Evolutionary conservation across 2,329 filamentous ascomycete genomes (phyloP).

Genomic region (Macroventuria anomochaeta): DNA sequence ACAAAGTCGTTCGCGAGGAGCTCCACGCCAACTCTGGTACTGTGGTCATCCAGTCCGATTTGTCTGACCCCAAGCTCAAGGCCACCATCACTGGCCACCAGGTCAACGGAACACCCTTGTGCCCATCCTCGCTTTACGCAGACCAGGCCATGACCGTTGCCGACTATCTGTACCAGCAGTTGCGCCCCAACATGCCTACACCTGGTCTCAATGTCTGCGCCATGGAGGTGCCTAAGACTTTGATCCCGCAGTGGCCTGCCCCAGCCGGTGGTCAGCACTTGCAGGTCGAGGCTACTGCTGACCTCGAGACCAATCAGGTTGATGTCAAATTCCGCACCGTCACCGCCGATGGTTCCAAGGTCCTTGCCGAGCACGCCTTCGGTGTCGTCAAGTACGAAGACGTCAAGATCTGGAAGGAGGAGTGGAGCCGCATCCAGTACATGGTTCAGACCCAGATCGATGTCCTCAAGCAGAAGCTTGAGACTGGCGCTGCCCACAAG

Average conservation of each 20-base stretch:
- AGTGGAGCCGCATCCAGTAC: constrained; percentile 71
- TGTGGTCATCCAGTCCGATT: constrained; percentile 70
- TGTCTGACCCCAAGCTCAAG: constrained; percentile 68
- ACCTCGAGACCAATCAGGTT: constrained; percentile 62
- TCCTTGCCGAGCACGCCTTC: constrained; percentile 66
- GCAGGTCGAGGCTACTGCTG: constrained; percentile 65
- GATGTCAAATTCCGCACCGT: constrained; percentile 64
- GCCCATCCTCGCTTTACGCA: constrained; percentile 68
- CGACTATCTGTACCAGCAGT: constrained; percentile 71
- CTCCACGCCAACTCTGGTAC: constrained; percentile 65
- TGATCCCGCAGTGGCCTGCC: constrained; percentile 64
- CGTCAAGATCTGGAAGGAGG: constrained; percentile 65
- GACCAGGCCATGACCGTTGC: constrained; percentile 71
- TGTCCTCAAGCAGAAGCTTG: constrained; percentile 70
- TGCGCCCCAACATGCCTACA: constrained; percentile 62
- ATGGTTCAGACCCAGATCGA: constrained; percentile 64
- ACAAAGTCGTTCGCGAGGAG: constrained; percentile 68
- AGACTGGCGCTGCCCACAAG: constrained; percentile 72
- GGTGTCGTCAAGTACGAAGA: constrained; percentile 69
- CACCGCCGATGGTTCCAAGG: constrained; percentile 63
- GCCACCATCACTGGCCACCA: constrained; percentile 69
- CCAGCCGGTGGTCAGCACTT: constrained; percentile 64
- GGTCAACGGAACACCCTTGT: constrained; percentile 71
- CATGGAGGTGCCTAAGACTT: constrained; percentile 73
- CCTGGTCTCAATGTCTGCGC: constrained; percentile 69